These are phyloP conservation scores for Chamaenerion angustifolium DNA, from an alignment of 345 rosid species.

Conservation along the genomic window DNA sequence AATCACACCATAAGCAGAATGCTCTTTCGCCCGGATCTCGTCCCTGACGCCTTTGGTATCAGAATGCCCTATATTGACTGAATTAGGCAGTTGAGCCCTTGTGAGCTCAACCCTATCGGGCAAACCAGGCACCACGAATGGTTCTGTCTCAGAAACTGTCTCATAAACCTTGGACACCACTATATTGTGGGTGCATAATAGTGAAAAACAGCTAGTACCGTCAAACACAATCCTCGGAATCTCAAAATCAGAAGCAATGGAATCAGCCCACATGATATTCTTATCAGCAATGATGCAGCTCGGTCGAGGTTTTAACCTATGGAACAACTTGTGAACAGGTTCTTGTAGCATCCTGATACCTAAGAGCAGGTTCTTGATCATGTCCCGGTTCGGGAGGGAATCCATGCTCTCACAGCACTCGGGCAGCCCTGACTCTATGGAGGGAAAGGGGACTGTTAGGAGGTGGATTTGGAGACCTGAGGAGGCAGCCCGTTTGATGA, in stretches of 20 bases:
- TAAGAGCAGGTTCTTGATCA: constrained; percentile 8
- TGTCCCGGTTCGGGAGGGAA: constrained; percentile 9
- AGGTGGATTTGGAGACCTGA: constrained; percentile 13
- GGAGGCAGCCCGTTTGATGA: constrained; percentile 4
- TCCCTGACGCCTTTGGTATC: constrained; percentile 5
- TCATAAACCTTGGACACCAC: constrained; percentile 9
- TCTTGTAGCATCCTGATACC: constrained; percentile 11
- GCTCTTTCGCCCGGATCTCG: background rate
- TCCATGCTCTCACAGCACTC: constrained; percentile 27
- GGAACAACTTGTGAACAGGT: constrained; percentile 11
- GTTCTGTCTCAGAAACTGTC: constrained; percentile 8
- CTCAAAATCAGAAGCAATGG: constrained; percentile 7
- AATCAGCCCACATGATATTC: constrained; percentile 10
- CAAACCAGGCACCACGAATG: constrained; percentile 20
- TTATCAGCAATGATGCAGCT: constrained; percentile 21
- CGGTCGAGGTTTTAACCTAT: constrained; percentile 8
- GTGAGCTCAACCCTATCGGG: constrained; percentile 16
- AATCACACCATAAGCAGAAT: constrained; percentile 15
- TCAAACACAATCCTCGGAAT: constrained; percentile 21
- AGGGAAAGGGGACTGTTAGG: constrained; percentile 14
- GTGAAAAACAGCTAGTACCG: constrained; percentile 20
- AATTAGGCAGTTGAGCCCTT: constrained; percentile 12
- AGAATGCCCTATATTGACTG: background rate
- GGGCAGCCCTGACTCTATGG: constrained; percentile 18
- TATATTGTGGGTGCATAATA: constrained; percentile 12